A percentile compares a stretch with the other conserved stretches of the same genome.
Conservation (phyloP, 73 alveolate species). For the Effrenium voratum region DNA sequence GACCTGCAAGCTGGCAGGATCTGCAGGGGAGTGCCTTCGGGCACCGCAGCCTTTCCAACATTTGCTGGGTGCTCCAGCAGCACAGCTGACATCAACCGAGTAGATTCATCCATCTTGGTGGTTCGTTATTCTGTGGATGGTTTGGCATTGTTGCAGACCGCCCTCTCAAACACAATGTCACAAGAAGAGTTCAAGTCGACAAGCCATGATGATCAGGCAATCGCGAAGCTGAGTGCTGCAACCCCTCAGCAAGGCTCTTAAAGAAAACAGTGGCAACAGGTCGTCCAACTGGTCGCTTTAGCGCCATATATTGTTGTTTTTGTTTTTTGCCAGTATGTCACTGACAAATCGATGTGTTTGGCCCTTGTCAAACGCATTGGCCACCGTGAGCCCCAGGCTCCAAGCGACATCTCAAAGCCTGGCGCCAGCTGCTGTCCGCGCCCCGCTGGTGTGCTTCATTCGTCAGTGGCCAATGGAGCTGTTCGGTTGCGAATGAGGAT, state of each 20-base stretch:
- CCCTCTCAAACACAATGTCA: not conserved
- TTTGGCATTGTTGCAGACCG: not conserved
- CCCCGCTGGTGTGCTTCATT: no score
- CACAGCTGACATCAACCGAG: not conserved
- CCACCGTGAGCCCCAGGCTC: not conserved
- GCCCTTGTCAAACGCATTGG: no score
- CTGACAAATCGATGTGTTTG: not conserved
- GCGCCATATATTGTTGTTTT: not conserved
- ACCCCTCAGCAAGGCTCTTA: conserved; percentile 8
- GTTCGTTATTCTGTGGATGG: no score
- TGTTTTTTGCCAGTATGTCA: not conserved
- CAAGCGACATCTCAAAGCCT: not conserved
- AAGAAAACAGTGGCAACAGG: no score
- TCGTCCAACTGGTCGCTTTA: not conserved
- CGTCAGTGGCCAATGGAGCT: not conserved
- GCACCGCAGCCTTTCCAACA: conserved; percentile 52
- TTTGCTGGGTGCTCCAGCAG: conserved; percentile 62
- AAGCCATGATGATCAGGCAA: not conserved
- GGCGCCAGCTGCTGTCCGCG: conserved; percentile 31
- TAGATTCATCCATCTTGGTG: no score
- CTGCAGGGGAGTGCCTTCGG: conserved; percentile 3
- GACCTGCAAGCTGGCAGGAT: conserved; percentile 11
- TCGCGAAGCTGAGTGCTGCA: conserved; percentile 14
- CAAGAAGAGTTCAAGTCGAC: not conserved
- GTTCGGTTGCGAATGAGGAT: not conserved